Base-by-base conservation (phyloP, 2,329 filamentous ascomycete genomes). In the Grosmannia clavigera region DNA sequence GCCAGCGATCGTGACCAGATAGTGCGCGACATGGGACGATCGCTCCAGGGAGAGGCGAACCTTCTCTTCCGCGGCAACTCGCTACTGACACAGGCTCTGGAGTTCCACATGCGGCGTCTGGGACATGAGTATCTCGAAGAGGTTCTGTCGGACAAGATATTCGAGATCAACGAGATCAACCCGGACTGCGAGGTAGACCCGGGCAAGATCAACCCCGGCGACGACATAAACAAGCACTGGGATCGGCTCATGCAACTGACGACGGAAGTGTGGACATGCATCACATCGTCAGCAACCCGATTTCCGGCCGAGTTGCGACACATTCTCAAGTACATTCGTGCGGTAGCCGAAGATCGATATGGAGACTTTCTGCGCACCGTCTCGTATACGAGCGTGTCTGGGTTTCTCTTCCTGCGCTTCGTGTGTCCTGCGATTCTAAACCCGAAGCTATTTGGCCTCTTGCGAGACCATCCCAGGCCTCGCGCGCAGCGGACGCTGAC, bases 391-490 rank as follows among this genome's bases (percentile, higher is more conserved):
- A 95, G 91, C 69, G 91, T 97, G 1, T 96, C 91, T 53, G 92
- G 92, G 0, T 97, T 97, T 68, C 74, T 97, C 14, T 97, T 97
- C 70, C 78, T 97, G 62, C 86, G 92, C 5, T 96, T 96, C 76
- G 94, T 97, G 68, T 96, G 92, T 69, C 92, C 92, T 3, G 92
- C 92, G n/a, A 91, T 97, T 61, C 78, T 97, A 7, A 96, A 96
- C 64, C 92, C 92, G 0, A 96, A 96, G 73, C 79, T 97, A 16
- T 96, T 96, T 70, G 91, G 91, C 27, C 78, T 97, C 25, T 74
- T 96, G 27, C 75, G 75, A 71, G 92, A 96, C 67, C 88, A 95
- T 65, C 91, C 92, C 29, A 87, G 87, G 57, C 83, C 85, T 31
- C 86, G 85, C 58, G 90, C 92, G 12, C 90, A 95, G 69, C 84